phyloP scores from a whole-genome alignment of 2,329 filamentous ascomycete species.

The Botrytis paeoniae region DNA sequence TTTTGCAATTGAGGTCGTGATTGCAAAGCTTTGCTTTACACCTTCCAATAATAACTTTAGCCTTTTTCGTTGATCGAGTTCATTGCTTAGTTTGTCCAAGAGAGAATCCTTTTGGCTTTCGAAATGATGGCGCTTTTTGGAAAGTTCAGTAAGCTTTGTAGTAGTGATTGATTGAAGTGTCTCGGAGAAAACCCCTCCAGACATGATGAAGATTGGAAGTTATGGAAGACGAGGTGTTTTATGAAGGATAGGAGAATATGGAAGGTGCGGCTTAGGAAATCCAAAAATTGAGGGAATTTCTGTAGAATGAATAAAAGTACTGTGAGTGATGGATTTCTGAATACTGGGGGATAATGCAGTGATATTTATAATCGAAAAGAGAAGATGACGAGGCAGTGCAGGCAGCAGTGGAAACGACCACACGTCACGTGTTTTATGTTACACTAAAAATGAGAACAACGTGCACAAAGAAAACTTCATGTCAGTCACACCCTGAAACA shows the following conservation, averaged over 20 bases:
- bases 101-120: conserved; percentile 46
- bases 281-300: background rate
- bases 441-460: background rate
- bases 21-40: conserved; percentile 36
- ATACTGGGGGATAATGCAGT: background rate
- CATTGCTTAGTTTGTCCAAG: conserved; percentile 34
- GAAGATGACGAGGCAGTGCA: background rate
- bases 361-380: background rate
- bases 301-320: background rate
- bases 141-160: conserved; percentile 56
- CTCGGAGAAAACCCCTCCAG: conserved; percentile 44
- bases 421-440: background rate
- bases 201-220: conserved; percentile 33
- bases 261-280: background rate
- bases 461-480: background rate
- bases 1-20: conserved; percentile 25
- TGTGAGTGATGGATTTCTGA: background rate
- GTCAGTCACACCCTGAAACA: background rate
- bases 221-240: background rate
- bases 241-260: background rate
- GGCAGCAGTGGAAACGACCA: background rate
- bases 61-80: conserved; percentile 39
- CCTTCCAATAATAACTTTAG: conserved; percentile 37
- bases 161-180: conserved; percentile 54
- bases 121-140: conserved; percentile 50